Evolutionary conservation across 2,329 filamentous ascomycete genomes (phyloP).

Genomic region (Ceratocystis lukuohia): DNA sequence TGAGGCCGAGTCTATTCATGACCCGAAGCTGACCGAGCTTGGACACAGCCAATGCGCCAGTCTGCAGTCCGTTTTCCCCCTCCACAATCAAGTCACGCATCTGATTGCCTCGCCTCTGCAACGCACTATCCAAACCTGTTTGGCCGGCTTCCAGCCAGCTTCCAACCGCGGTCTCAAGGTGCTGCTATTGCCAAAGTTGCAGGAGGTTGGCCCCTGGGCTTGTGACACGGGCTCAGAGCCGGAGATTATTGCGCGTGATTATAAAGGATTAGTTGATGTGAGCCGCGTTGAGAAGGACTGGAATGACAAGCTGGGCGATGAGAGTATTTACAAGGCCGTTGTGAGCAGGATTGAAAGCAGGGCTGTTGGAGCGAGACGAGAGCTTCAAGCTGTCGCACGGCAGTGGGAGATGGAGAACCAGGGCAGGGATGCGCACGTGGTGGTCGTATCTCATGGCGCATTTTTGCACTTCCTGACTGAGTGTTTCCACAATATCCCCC

Average conservation of each 20-base stretch:
- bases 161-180: constrained; percentile 30
- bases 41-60: constrained; percentile 60
- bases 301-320: constrained; percentile 53
- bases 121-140: constrained; percentile 66
- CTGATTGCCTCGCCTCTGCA: constrained; percentile 68
- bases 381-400: constrained; percentile 40
- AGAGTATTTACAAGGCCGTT: constrained; percentile 25
- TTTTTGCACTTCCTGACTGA: constrained; percentile 76
- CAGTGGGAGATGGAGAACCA: constrained; percentile 30
- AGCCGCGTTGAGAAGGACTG: constrained; percentile 49
- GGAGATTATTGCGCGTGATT: constrained; percentile 44
- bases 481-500: constrained; percentile 54
- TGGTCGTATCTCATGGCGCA: constrained; percentile 69
- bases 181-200: constrained; percentile 57
- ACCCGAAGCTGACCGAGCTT: constrained; percentile 64
- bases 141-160: constrained; percentile 52
- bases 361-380: constrained; percentile 46
- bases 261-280: constrained; percentile 50
- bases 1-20: constrained; percentile 58
- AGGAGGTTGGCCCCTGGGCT: constrained; percentile 62
- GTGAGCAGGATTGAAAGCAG: constrained; percentile 43
- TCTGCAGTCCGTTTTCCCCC: constrained; percentile 50
- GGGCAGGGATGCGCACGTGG: constrained; percentile 47
- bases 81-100: constrained; percentile 51
- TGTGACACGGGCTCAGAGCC: constrained; percentile 60